Evolutionary conservation across 2,329 filamentous ascomycete genomes (phyloP), one percentile per base, ranked within the genome.

Genomic region (Apiospora aurea): DNA sequence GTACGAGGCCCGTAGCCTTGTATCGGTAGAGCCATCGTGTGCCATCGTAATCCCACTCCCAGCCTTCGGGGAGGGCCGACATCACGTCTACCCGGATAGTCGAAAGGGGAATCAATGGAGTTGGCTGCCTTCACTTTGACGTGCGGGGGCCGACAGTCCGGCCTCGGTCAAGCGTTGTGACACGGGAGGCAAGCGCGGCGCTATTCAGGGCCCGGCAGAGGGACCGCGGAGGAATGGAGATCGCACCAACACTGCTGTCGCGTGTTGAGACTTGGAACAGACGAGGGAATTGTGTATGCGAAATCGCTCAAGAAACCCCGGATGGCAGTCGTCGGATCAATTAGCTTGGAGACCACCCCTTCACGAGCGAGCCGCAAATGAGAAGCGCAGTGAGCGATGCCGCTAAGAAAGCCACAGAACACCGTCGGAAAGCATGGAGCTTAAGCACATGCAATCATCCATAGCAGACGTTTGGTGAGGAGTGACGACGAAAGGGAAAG

Each of bases 31-130:
- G 86, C 88, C 88, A 90, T 38, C 88, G 85, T 18, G 73, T 76
- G 70, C 88, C 88, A 74, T 90, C 88, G 75, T 90, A 89, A 78
- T 90, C 88, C 76, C 81, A 84, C 72, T 89, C 87, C 88, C 88
- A 90, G 71, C 86, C 86, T 10, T 83, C 81, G 2, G 87, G 87
- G 44, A 90, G 85, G 68, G 79, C 81, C 4, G 82, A 73, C 84
- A 86, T 84, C 76, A 29, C 66, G 66, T 47, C 7, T 24, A 14
- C 10, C 57, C 18, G 21, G 11, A 41, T 3, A 8, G 14, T 2
- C 7, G 13, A 64, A 18, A 2, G 2, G 57, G n/a, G 29, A 11
- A 41, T 41, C 14, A 10, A 13, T 4, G 7, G 29, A n/a, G 7
- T 13, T 21, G 29, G 18, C 18, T 61, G 38, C 38, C 8, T 18